These are phyloP conservation scores for Plectosphaerella plurivora DNA, from an alignment of 2,329 filamentous ascomycete genomes.

Conservation along the genomic window DNA sequence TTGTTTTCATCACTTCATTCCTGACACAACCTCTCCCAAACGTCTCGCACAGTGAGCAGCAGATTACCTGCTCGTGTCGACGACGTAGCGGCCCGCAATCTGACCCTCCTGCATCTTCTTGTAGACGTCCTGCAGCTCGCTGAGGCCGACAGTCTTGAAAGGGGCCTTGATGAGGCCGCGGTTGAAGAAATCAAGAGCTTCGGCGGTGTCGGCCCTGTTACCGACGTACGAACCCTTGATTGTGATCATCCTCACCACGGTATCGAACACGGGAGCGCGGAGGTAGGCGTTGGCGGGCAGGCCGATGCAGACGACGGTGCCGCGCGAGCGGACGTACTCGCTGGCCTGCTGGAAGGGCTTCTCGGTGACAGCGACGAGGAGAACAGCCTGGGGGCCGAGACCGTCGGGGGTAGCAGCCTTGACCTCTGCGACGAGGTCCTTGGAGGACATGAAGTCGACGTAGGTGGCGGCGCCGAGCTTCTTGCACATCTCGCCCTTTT, in stretches of 20 bases:
- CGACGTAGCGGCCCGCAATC: slow-evolving; percentile 74
- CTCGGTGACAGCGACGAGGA: slow-evolving; percentile 82
- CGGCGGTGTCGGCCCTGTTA: slow-evolving; percentile 80
- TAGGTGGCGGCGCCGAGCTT: slow-evolving; percentile 68
- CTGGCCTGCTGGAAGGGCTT: slow-evolving; percentile 94
- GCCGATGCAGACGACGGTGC: slow-evolving; percentile 83
- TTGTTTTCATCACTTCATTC: no score
- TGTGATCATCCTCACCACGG: slow-evolving; percentile 81
- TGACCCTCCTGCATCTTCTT: slow-evolving; percentile 66
- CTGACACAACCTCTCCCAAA: neutral
- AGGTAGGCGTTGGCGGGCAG: slow-evolving; percentile 77
- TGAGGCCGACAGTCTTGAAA: slow-evolving; percentile 79
- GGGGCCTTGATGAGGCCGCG: slow-evolving; percentile 82
- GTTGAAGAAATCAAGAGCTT: slow-evolving; percentile 87
- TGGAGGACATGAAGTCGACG: slow-evolving; percentile 74
- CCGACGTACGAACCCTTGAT: slow-evolving; percentile 95
- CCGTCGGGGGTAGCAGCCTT: slow-evolving; percentile 76
- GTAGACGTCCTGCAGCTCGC: slow-evolving; percentile 76
- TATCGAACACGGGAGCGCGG: slow-evolving; percentile 82
- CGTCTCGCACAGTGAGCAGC: neutral
- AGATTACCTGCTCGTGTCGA: slow-evolving; percentile 63
- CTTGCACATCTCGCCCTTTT: slow-evolving; percentile 70
- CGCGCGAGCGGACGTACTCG: slow-evolving; percentile 78
- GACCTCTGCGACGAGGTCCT: slow-evolving; percentile 79
- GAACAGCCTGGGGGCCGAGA: slow-evolving; percentile 79